Conservation (phyloP, 108 stramenopile genomes). For the Cyclotella distinguenda region DNA sequence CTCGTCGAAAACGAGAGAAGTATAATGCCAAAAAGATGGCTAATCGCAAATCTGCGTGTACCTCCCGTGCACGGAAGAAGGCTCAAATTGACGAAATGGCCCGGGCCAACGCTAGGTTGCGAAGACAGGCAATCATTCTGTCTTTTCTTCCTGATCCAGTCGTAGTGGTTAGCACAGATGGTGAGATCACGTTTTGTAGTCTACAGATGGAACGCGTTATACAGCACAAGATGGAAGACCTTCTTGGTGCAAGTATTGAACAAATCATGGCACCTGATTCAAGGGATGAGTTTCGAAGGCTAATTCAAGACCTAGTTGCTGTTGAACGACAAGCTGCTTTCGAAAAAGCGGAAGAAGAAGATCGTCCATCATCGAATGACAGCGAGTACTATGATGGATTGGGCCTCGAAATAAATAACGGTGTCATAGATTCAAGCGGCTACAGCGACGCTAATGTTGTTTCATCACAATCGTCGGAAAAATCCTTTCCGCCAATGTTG, state of each 20-base stretch:
- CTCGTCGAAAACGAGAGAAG: constrained; percentile 75
- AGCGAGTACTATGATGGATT: no score
- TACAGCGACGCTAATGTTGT: constrained; percentile 35
- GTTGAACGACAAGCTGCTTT: constrained; percentile 20
- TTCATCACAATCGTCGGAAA: constrained; percentile 40
- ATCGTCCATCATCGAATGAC: background rate
- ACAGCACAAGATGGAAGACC: constrained; percentile 51
- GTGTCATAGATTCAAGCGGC: background rate
- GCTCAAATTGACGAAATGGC: constrained; percentile 88
- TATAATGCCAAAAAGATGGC: constrained; percentile 80
- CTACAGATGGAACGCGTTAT: constrained; percentile 77
- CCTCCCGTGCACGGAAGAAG: constrained; percentile 90
- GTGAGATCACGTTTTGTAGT: constrained; percentile 81
- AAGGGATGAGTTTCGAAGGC: constrained; percentile 44
- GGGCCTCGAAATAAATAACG: constrained; percentile 11
- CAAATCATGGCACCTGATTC: constrained; percentile 68
- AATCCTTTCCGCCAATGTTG: constrained; percentile 41
- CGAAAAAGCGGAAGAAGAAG: constrained; percentile 6
- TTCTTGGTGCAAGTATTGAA: constrained; percentile 62
- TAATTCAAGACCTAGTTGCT: constrained; percentile 55
- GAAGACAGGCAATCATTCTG: constrained; percentile 75
- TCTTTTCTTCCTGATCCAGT: constrained; percentile 81
- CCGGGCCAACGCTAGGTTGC: constrained; percentile 65
- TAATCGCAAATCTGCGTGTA: constrained; percentile 87
- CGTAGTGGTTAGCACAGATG: constrained; percentile 56